A percentile compares a stretch with the other conserved stretches of the same genome.
Conservation (phyloP, 192 early-diverging fungal genomes). For the Polychytrium aggregatum region DNA sequence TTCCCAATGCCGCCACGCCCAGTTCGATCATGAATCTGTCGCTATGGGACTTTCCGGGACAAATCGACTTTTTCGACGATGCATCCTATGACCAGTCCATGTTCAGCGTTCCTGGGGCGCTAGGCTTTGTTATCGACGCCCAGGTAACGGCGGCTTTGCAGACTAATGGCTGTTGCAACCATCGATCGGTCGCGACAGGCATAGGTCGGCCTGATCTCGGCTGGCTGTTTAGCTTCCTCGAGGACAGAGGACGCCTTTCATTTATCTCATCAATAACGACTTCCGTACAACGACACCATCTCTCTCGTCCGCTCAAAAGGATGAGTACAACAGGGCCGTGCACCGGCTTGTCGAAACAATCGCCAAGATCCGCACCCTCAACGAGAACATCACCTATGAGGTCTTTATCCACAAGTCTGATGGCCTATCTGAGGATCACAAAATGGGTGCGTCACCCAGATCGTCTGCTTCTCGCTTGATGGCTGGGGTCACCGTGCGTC, state of each 20-base stretch:
- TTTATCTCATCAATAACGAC: no score
- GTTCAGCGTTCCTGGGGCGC: conserved; percentile 39
- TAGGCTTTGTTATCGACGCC: conserved; percentile 93
- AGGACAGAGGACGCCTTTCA: no score
- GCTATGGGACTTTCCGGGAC: conserved; percentile 88
- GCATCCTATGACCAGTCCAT: conserved; percentile 12
- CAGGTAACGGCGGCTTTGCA: no score
- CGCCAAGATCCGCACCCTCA: conserved; percentile 61
- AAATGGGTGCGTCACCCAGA: conserved; percentile 75
- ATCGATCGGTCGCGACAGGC: no score
- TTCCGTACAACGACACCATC: background rate
- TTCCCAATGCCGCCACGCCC: no score
- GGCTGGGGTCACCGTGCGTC: no score
- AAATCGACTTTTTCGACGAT: conserved; percentile 69
- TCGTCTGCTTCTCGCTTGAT: no score
- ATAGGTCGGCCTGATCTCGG: no score
- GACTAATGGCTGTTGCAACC: no score
- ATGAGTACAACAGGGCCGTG: conserved; percentile 74
- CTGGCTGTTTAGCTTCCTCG: no score
- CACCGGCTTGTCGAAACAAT: conserved; percentile 62
- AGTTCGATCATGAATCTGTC: conserved; percentile 76
- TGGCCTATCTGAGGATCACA: conserved; percentile 87
- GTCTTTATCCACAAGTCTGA: conserved; percentile 97
- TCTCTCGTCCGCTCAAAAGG: conserved; percentile 20
- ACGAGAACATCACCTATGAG: conserved; percentile 78